Evolutionary conservation across 129 eudicot species (phyloP).

Genomic region (Tanacetum coccineum): DNA sequence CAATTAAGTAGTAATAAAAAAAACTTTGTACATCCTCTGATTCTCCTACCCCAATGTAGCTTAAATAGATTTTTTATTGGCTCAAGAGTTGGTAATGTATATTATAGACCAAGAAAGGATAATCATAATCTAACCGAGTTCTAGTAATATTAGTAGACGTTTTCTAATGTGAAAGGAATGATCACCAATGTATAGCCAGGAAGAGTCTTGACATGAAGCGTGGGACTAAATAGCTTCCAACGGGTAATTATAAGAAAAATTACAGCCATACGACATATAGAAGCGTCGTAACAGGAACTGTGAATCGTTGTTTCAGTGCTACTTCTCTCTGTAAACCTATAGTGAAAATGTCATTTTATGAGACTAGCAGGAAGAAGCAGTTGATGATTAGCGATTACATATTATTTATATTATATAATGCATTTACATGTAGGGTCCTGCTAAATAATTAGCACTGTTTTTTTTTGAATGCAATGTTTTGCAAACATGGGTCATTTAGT

Average conservation of each 20-base stretch:
- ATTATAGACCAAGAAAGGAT: neutral
- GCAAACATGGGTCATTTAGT: no score
- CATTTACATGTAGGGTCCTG: no score
- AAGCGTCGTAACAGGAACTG: neutral
- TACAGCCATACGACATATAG: neutral
- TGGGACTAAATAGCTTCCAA: conserved; percentile 19
- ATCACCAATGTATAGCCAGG: conserved; percentile 28
- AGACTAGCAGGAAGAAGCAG: no score
- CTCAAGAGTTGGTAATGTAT: neutral
- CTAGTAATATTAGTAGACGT: no score
- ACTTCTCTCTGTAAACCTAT: no score
- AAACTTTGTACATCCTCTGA: conserved; percentile 24
- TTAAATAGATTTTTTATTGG: conserved; percentile 1
- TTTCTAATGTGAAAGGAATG: conserved; percentile 42
- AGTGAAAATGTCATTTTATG: no score
- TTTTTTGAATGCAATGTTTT: no score
- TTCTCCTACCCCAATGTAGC: conserved; percentile 30
- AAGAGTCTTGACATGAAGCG: conserved; percentile 22
- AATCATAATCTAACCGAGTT: neutral
- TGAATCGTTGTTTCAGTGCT: neutral
- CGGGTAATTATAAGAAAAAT: conserved; percentile 8
- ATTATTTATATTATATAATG: no score
- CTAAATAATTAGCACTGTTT: no score
- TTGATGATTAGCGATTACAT: no score
- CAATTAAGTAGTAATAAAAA: conserved; percentile 26